Evolutionary conservation across 2,329 filamentous ascomycete genomes (phyloP), one percentile per base, ranked within the genome.

Genomic region (Alternaria sp.): DNA sequence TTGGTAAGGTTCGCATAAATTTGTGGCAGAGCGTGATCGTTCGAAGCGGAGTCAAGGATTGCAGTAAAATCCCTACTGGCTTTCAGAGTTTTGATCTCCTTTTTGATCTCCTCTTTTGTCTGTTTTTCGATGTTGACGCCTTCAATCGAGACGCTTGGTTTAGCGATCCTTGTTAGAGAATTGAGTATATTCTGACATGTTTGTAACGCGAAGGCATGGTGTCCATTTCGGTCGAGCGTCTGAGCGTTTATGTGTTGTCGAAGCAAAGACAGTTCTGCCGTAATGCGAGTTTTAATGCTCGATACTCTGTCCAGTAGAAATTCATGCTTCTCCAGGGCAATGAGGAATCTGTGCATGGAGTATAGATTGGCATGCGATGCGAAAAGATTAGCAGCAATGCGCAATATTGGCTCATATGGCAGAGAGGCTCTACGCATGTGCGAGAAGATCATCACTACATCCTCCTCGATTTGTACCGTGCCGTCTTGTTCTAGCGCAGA

Each of bases 11-110:
- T 60, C n/a, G 65, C 64, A 41, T 68, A 72, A 10, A 59, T 54
- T 25, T 73, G 50, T 4, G 76, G 76, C 3, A 78, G 65, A 4
- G 70, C 66, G n/a, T 60, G 54, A 12, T 57, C 62, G 16, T 60
- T 60, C 18, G 58, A 46, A 18, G 76, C 76, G 9, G 64, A 62
- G 7, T 63, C 43, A 16, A 78, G 53, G 6, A 78, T 72, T 52
- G 69, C 54, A n/a, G 63, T 28, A 59, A 77, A 74, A n/a, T 71
- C 68, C 28, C 67, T 69, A 12, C 53, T 51, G 28, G 63, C 62
- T 51, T 65, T 56, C 2, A 62, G 38, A 7, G 41, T 18, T n/a
- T 22, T n/a, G 28, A 45, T 25, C 9, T 45, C 44, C 25, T 34
- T 27, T 0, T 27, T 27, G 25, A 27, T 27, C 0, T 27, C 6